Evolutionary conservation across 768 basidiomycete genomes (phyloP).

Genomic region (Xanthoconium stramineum): DNA sequence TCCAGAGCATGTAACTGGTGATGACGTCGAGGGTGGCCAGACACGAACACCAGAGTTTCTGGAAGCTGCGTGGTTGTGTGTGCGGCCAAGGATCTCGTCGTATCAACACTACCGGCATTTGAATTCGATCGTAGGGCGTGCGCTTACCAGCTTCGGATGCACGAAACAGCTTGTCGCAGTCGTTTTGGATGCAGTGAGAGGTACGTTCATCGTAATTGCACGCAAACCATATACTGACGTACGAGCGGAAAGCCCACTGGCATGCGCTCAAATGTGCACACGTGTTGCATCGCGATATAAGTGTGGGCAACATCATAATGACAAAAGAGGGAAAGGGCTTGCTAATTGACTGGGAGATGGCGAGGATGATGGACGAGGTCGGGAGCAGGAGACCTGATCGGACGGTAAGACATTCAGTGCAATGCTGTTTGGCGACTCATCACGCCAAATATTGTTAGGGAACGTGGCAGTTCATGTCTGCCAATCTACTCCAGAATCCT

Average conservation of each 20-base stretch:
- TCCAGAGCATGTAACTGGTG: not conserved
- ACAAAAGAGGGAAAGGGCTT: constrained; percentile 8
- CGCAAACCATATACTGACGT: not conserved
- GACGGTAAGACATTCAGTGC: not conserved
- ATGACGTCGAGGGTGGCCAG: not conserved
- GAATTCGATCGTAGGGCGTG: not conserved
- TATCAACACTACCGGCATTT: constrained; percentile 1
- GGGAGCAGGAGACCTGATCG: not conserved
- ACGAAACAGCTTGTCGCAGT: not conserved
- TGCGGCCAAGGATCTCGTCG: not conserved
- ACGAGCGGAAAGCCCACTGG: constrained; percentile 15
- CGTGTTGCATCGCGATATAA: constrained; percentile 30
- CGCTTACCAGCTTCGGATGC: not conserved
- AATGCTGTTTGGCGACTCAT: not conserved
- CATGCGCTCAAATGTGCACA: constrained; percentile 13
- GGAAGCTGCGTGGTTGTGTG: not conserved
- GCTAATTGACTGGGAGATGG: constrained; percentile 30
- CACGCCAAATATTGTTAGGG: not conserved
- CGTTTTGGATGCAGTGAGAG: not conserved
- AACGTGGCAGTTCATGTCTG: constrained; percentile 11
- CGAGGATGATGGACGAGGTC: not conserved
- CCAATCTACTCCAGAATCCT: constrained; percentile 15
- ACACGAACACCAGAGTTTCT: not conserved
- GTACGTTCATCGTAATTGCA: not conserved
- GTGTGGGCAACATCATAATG: constrained; percentile 24